Conservation (phyloP, 2,329 filamentous ascomycete species). For the Colletotrichum melonis region DNA sequence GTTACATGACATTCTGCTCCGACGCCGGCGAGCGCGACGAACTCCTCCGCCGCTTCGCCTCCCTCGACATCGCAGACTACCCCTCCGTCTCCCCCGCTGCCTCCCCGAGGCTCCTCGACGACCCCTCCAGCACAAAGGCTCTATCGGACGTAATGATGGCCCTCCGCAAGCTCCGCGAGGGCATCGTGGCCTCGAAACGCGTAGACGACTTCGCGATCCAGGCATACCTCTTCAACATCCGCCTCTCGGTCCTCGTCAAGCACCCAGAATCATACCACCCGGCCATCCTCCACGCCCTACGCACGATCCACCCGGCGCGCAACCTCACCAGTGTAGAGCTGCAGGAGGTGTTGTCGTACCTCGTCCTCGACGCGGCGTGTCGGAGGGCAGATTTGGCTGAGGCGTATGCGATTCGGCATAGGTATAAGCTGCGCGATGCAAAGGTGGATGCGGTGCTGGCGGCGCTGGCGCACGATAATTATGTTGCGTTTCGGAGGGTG, state of each 20-base stretch:
- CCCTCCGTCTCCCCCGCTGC: conserved; percentile 30
- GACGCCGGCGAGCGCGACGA: conserved; percentile 76
- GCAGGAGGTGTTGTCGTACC: conserved; percentile 82
- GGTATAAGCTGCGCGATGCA: conserved; percentile 72
- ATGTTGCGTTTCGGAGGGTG: conserved; percentile 79
- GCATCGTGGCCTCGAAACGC: conserved; percentile 82
- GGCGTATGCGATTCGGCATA: conserved; percentile 75
- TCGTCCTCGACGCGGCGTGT: conserved; percentile 90
- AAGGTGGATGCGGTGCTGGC: conserved; percentile 76
- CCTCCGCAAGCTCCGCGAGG: conserved; percentile 92
- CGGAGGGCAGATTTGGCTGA: conserved; percentile 79
- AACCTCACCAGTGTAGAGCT: conserved; percentile 79
- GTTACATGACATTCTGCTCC: conserved; percentile 91
- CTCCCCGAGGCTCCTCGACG: conserved; percentile 32
- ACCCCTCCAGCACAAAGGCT: conserved; percentile 64
- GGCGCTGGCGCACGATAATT: conserved; percentile 84
- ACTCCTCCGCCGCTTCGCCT: conserved; percentile 80
- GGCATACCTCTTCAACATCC: conserved; percentile 91
- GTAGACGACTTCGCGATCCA: conserved; percentile 86
- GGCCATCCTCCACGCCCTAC: conserved; percentile 83
- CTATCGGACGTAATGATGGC: conserved; percentile 82
- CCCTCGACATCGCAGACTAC: conserved; percentile 59
- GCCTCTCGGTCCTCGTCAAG: conserved; percentile 81
- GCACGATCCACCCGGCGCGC: conserved; percentile 73
- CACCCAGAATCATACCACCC: conserved; percentile 92